Conservation (phyloP, 768 basidiomycete genomes). For the Aureoboletus auriporus region DNA sequence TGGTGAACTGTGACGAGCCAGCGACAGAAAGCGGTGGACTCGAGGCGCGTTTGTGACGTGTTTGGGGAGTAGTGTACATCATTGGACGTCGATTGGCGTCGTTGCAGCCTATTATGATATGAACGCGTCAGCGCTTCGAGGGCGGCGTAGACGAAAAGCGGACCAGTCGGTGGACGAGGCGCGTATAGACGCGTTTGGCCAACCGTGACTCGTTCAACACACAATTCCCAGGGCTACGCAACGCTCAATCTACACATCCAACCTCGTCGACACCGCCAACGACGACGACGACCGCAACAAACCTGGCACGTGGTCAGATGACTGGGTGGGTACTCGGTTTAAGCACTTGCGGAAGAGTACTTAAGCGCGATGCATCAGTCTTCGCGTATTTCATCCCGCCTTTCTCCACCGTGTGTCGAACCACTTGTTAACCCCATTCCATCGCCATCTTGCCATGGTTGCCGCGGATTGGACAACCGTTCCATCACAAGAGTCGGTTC, state of each 20-base stretch:
- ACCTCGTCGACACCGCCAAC: not conserved
- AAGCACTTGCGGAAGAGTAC: not conserved
- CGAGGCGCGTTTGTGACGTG: slow-evolving; percentile 27
- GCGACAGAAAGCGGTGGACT: slow-evolving; percentile 30
- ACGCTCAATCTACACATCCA: not conserved
- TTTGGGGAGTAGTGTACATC: slow-evolving; percentile 18
- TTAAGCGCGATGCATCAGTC: not conserved
- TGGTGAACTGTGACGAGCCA: slow-evolving; percentile 43
- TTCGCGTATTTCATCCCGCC: slow-evolving; percentile 9
- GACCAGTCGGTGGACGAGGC: slow-evolving; percentile 7
- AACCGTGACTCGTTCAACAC: no score
- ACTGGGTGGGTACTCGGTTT: slow-evolving; percentile 23
- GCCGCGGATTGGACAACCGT: slow-evolving; percentile 19
- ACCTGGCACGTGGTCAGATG: slow-evolving; percentile 17
- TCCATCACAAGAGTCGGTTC: slow-evolving; percentile 22
- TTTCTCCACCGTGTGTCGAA: not conserved
- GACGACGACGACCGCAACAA: not conserved
- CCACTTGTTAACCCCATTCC: not conserved
- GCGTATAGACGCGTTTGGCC: slow-evolving; percentile 19
- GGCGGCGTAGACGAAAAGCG: slow-evolving; percentile 10
- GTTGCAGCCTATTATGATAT: not conserved
- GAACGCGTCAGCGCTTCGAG: slow-evolving; percentile 2
- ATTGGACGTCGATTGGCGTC: not conserved
- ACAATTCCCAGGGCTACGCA: not conserved
- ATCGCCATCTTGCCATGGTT: slow-evolving; percentile 21